Evolutionary conservation across 768 basidiomycete species (phyloP).

Genomic region (Tylopilus cervinicoccineus): DNA sequence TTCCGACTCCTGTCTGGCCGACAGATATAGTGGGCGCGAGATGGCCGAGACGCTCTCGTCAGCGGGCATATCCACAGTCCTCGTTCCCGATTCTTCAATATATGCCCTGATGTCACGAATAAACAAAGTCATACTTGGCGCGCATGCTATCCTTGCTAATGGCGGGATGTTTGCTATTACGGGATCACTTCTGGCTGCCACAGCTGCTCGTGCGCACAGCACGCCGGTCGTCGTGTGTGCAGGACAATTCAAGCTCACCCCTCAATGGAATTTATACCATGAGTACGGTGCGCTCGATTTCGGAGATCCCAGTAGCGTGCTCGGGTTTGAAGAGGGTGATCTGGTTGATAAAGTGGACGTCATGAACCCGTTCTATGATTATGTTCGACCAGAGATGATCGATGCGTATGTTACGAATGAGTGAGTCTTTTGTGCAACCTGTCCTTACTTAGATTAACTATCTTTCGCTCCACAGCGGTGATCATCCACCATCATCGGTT

Average conservation of each 20-base stretch:
- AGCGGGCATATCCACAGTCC: constrained; percentile 85
- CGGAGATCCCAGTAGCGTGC: constrained; percentile 62
- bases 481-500: constrained; percentile 93
- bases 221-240: constrained; percentile 92
- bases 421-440: constrained; percentile 48
- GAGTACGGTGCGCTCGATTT: constrained; percentile 84
- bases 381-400: constrained; percentile 88
- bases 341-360: constrained; percentile 88
- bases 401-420: constrained; percentile 96
- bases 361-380: constrained; percentile 95
- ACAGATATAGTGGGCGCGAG: constrained; percentile 77
- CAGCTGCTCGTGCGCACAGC: constrained; percentile 84
- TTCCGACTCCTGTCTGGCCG: constrained; percentile 1
- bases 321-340: constrained; percentile 72
- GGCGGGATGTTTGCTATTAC: constrained; percentile 92
- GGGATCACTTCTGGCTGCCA: constrained; percentile 80
- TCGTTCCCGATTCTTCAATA: constrained; percentile 94
- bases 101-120: constrained; percentile 95
- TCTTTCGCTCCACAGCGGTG: constrained; percentile 56
- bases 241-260: constrained; percentile 96
- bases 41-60: constrained; percentile 81
- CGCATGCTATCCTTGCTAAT: constrained; percentile 94
- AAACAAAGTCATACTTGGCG: constrained; percentile 93
- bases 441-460: constrained; percentile 6
- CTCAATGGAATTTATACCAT: constrained; percentile 84